Conservation (phyloP, 2,329 filamentous ascomycete genomes). For the Exophiala phaeomuriformis region DNA sequence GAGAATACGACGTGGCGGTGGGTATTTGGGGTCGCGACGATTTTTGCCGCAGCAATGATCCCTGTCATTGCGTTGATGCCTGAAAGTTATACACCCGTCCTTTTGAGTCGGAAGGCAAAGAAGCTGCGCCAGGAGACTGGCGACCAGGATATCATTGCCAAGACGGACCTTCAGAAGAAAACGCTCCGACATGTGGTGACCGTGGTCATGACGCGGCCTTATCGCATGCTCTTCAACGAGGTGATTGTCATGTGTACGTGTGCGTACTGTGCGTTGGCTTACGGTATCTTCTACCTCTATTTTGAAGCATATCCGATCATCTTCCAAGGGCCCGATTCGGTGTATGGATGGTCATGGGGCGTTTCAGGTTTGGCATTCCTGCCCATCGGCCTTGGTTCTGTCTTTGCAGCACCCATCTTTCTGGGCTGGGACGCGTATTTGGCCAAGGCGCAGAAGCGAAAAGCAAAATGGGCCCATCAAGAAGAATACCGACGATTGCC, state of each 20-base stretch:
- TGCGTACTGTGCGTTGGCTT: conserved; percentile 63
- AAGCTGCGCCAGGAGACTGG: conserved; percentile 52
- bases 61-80: conserved; percentile 56
- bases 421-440: conserved; percentile 59
- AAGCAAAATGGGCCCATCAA: conserved; percentile 51
- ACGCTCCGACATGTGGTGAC: conserved; percentile 39
- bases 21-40: conserved; percentile 54
- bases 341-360: conserved; percentile 34
- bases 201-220: conserved; percentile 62
- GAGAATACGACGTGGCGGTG: conserved; percentile 40
- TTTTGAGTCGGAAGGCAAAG: conserved; percentile 51
- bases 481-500: conserved; percentile 60
- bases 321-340: conserved; percentile 43
- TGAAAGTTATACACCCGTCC: conserved; percentile 55
- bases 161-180: conserved; percentile 56
- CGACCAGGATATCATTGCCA: conserved; percentile 47
- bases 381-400: conserved; percentile 53
- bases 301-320: conserved; percentile 69
- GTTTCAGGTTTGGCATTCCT: conserved; percentile 33
- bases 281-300: conserved; percentile 63
- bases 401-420: conserved; percentile 54
- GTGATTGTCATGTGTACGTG: conserved; percentile 65
- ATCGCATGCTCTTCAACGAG: conserved; percentile 66
- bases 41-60: conserved; percentile 55
- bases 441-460: conserved; percentile 42